Conservation (phyloP, 768 basidiomycete species). For the Lactarius evosmus region DNA sequence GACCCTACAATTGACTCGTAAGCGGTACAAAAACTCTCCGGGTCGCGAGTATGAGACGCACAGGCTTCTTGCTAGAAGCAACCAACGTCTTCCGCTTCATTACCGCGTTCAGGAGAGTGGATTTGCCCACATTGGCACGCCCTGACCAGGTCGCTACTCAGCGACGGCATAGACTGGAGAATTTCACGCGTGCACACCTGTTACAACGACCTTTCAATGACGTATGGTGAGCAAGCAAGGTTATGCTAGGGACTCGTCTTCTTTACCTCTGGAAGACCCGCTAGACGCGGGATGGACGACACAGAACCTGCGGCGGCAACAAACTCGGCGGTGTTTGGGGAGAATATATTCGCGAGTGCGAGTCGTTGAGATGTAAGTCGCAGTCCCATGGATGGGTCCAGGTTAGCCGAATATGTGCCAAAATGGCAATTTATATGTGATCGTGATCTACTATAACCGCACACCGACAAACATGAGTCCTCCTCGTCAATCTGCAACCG, state of each 20-base stretch:
- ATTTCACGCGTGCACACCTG: constrained; percentile 21
- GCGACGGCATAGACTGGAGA: constrained; percentile 3
- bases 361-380: constrained; percentile 3
- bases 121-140: constrained; percentile 78
- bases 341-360: constrained; percentile 1
- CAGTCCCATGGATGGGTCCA: not conserved
- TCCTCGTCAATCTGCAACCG: constrained; percentile 27
- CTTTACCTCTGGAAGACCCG: constrained; percentile 29
- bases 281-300: constrained; percentile 21
- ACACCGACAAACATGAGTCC: not conserved
- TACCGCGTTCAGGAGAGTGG: constrained; percentile 67
- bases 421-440: not conserved
- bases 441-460: not conserved
- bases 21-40: not conserved
- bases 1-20: constrained; percentile 45
- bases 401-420: not conserved
- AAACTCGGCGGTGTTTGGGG: constrained; percentile 24
- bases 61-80: constrained; percentile 67
- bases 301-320: constrained; percentile 25
- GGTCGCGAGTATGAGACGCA: constrained; percentile 36
- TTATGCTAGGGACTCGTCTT: not conserved
- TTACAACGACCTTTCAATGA: constrained; percentile 26
- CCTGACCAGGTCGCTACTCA: constrained; percentile 40
- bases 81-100: constrained; percentile 55
- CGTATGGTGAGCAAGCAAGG: not conserved